Evolutionary conservation across 768 basidiomycete genomes (phyloP).

Genomic region (Dioszegia aurantiaca): DNA sequence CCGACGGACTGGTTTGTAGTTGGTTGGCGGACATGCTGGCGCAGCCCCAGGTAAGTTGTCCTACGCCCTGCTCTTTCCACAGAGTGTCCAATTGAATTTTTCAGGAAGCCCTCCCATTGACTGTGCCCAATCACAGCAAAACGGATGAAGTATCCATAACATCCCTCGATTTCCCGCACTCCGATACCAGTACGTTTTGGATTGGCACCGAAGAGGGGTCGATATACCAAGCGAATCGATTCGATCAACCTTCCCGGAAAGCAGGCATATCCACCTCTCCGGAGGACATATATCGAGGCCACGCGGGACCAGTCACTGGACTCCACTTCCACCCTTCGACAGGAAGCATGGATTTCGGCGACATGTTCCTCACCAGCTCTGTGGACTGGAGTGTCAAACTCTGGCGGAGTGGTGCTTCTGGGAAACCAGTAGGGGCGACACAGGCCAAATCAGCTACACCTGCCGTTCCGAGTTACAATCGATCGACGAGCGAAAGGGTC

Average conservation of each 20-base stretch:
- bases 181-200: constrained; percentile 95
- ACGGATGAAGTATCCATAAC: constrained; percentile 96
- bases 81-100: constrained; percentile 10
- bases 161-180: constrained; percentile 86
- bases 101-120: constrained; percentile 88
- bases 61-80: not conserved
- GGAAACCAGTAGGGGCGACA: not conserved
- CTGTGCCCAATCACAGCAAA: constrained; percentile 88
- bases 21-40: constrained; percentile 99
- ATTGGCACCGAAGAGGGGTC: constrained; percentile 98
- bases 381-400: constrained; percentile 99
- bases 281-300: constrained; percentile 86
- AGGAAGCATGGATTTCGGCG: constrained; percentile 91
- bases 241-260: constrained; percentile 94
- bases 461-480: constrained; percentile 5
- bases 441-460: constrained; percentile 43
- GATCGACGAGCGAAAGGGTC: constrained; percentile 4
- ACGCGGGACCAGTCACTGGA: constrained; percentile 89
- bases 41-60: constrained; percentile 74
- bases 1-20: constrained; percentile 93
- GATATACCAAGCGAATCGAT: constrained; percentile 92
- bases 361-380: constrained; percentile 85
- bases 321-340: constrained; percentile 89
- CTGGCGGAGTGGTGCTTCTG: constrained; percentile 60
- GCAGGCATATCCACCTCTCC: constrained; percentile 77